Base-by-base conservation (phyloP, 2,329 filamentous ascomycete species). In the Trichoderma sp. region DNA sequence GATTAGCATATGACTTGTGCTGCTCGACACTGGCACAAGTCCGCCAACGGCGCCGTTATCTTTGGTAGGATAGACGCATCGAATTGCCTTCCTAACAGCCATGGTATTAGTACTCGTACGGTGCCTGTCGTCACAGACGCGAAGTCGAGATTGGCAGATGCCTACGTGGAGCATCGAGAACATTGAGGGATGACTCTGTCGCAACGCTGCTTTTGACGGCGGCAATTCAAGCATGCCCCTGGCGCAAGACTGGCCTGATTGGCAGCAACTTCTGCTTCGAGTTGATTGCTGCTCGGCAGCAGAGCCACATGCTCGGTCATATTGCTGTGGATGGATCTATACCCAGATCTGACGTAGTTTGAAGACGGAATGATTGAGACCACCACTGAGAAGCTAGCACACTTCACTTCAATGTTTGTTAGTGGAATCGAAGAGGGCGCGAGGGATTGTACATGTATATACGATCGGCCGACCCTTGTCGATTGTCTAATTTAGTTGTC, bases 21-120 rank as follows among this genome's bases (percentile, higher is more conserved):
- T 59, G 29, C 31, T 71, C 2, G 18, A 62, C 4, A 50, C 35
- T 18, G 27, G 56, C n/a, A 33, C 68, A 11, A 63, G 68, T 29
- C 35, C 53, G 18, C 18, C 56, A 21, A 31, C 27, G 18, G 35
- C 24, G 1, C 12, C 18, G 29, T 50, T 38, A 2, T 18, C 45
- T 38, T 63, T 63, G 6, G 53, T 33, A 18, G 59, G 69, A 64
- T 72, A 72, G 5, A 64, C 29, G 16, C 59, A 72, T 33, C 69
- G 59, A 64, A 72, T n/a, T 53, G 59, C 38, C 41, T 72, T 72
- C 59, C 69, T 63, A 33, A 59, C 53, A 71, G 38, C 41, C 68
- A 63, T 64, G 14, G 0, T 24, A 8, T 71, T 24, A 14, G 62
- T 24, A 63, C 16, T 41, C 16, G 56, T 63, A n/a, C 2, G n/a